Percentiles rank a stretch among this genome's conserved stretches.
phyloP scores from a whole-genome alignment of 2,329 filamentous ascomycete species.

The Pseudogymnoascus sp. region DNA sequence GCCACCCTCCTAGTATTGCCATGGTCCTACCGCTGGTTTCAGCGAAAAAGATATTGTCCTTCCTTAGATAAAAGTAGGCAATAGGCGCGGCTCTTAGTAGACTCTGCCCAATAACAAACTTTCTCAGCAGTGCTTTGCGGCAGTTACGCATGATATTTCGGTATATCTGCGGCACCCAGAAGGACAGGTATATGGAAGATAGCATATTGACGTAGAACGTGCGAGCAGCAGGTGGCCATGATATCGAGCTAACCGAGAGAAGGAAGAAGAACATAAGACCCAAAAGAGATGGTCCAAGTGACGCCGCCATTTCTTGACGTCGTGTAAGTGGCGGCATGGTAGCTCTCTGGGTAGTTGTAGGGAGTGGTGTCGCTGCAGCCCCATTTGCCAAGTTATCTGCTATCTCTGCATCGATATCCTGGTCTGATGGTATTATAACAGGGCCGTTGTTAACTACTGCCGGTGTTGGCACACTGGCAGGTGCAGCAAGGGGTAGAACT shows the following conservation, averaged over 20 bases:
- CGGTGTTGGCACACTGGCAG: conserved; percentile 3
- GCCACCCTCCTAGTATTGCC: conserved; percentile 61
- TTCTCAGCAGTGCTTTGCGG: conserved; percentile 83
- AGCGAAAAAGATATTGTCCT: conserved; percentile 75
- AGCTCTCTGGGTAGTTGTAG: conserved; percentile 24
- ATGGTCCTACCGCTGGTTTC: conserved; percentile 61
- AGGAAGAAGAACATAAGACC: conserved; percentile 49
- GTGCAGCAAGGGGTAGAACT: conserved; percentile 10
- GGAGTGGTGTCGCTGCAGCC: conserved; percentile 20
- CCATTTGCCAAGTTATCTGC: conserved; percentile 31
- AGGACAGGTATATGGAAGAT: conserved; percentile 71
- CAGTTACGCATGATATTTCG: conserved; percentile 88
- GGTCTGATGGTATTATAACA: conserved; percentile 56
- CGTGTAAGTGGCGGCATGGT: conserved; percentile 16
- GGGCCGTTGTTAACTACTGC: conserved; percentile 29
- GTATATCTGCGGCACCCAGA: conserved; percentile 88
- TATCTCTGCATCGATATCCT: conserved; percentile 57
- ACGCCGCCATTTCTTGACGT: conserved; percentile 42
- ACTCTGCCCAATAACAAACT: conserved; percentile 81
- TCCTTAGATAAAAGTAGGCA: conserved; percentile 73
- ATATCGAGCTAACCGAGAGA: conserved; percentile 50
- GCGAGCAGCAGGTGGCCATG: conserved; percentile 52
- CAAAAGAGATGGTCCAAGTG: conserved; percentile 49
- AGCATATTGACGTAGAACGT: conserved; percentile 55
- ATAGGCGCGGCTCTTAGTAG: conserved; percentile 71